Evolutionary conservation across 2,329 filamentous ascomycete species (phyloP), one percentile per base, ranked within the genome.

Genomic region (Neofusicoccum parvum): DNA sequence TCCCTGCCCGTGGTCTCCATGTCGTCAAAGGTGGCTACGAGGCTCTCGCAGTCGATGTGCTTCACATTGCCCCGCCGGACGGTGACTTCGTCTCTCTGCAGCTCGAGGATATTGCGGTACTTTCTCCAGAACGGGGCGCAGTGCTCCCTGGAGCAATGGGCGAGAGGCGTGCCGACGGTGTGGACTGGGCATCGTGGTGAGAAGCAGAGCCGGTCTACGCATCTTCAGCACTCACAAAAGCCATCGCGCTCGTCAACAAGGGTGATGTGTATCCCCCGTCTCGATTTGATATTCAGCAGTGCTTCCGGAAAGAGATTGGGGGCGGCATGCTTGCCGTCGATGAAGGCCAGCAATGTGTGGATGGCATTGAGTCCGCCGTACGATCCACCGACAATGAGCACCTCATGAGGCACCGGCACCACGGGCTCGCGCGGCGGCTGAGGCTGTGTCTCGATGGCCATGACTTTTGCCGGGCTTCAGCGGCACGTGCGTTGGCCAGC

Each of bases 171-270:
- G 54, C 91, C 90, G 71, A 94, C 92, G 34, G 91, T 76, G 75
- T 95, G 91, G 76, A 88, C 90, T 92, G 50, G 49, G 32, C 46
- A 53, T 17, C 15, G 5, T 10, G 12, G 36, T 39, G 36, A 39
- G 36, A 39, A 39, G 12, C 36, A 12, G 9, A 12, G 7, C n/a
- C n/a, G 10, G 46, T 49, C 23, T 17, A 36, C 32, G 32, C 50
- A 53, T 17, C n/a, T 11, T 15, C 10, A 15, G 46, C 50, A 69
- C 88, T 71, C 81, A 93, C 90, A 93, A 75, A 87, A 93, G 15
- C 91, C 91, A 80, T 94, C 91, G 17, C 90, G 82, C 75, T 93
- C 90, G 71, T 94, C 90, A 23, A 92, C 87, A 20, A 94, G 84
- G 20, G 89, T 92, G 59, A 94, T 88, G 43, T 92, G 84, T 12